Evolutionary conservation across 768 basidiomycete species (phyloP).

Genomic region (Collybia sp.): DNA sequence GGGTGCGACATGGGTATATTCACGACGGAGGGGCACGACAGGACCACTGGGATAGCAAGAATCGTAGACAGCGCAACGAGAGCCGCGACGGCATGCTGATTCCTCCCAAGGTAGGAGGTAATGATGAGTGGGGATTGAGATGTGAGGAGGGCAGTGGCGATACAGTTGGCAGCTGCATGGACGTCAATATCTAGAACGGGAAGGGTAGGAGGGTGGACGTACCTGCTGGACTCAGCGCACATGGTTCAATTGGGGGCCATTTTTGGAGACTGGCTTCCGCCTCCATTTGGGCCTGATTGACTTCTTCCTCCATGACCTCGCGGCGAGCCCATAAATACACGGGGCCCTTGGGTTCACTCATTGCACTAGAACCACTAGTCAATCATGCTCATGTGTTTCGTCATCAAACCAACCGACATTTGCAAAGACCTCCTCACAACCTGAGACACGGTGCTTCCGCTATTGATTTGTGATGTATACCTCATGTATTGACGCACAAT

Average conservation of each 20-base stretch:
- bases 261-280: slow-evolving; percentile 20
- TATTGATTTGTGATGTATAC: slow-evolving; percentile 53
- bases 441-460: slow-evolving; percentile 46
- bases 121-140: slow-evolving; percentile 60
- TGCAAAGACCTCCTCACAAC: slow-evolving; percentile 56
- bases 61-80: slow-evolving; percentile 44
- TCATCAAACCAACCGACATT: slow-evolving; percentile 36
- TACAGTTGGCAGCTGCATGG: slow-evolving; percentile 26
- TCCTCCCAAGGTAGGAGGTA: slow-evolving; percentile 58
- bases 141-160: slow-evolving; percentile 42
- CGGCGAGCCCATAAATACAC: slow-evolving; percentile 72
- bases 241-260: slow-evolving; percentile 51
- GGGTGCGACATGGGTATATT: slow-evolving; percentile 56
- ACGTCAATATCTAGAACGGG: slow-evolving; percentile 1
- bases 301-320: slow-evolving; percentile 66
- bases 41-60: slow-evolving; percentile 52
- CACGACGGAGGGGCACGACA: slow-evolving; percentile 44
- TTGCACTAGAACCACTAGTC: slow-evolving; percentile 38
- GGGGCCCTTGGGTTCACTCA: slow-evolving; percentile 67
- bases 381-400: not conserved
- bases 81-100: slow-evolving; percentile 36
- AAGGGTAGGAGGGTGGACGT: not conserved
- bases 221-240: slow-evolving; percentile 39
- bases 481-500: slow-evolving; percentile 79
- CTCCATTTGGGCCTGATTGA: slow-evolving; percentile 33